Evolutionary conservation across 495 filamentous ascomycete genomes (phyloP), one percentile per base, ranked within the genome.

Genomic region (Rhizodiscina lignyota): DNA sequence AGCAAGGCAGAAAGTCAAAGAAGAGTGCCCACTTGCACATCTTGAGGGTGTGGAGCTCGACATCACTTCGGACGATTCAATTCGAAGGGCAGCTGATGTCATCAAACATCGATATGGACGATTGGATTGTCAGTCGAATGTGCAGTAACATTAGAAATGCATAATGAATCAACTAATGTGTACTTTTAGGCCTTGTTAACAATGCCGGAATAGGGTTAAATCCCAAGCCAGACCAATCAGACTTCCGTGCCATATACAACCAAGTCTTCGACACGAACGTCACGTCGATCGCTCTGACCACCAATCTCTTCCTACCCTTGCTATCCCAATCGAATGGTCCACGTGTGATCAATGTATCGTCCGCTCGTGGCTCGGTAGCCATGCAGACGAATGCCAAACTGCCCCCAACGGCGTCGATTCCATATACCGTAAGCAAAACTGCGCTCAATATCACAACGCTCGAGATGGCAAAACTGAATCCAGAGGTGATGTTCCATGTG

Each of bases 181-280:
- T n/a, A n/a, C n/a, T n/a, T n/a, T n/a, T n/a, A 37, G 34, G 32
- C 12, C 34, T 41, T 1, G 18, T 41, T 6, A 41, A 41, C 34
- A 41, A 41, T 21, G 39, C 39, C 13, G 39, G 17, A 17, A 37
- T 34, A 16, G 36, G 16, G 13, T n/a, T 11, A 17, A 23, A 6
- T 19, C 12, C 18, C 10, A 16, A 35, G 23, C 34, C 34, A 8
- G 32, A 26, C 13, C 12, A 13, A 4, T 19, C 33, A 11, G 34
- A 15, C 4, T 18, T 36, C 23, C 37, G 39, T 4, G 21, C 29
- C 3, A 13, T 15, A 2, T 41, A 27, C 39, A 37, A 41, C 34
- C 23, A 13, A 12, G 17, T 21, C 5, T 32, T 37, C n/a, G 18
- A 29, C 26, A 23, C 21, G n/a, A 41, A 41, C 29, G 18, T 36